Percentiles rank a stretch among this genome's conserved stretches.
Evolutionary conservation across 2,329 filamentous ascomycete genomes (phyloP).

Genomic region (Coleophoma cylindrospora): DNA sequence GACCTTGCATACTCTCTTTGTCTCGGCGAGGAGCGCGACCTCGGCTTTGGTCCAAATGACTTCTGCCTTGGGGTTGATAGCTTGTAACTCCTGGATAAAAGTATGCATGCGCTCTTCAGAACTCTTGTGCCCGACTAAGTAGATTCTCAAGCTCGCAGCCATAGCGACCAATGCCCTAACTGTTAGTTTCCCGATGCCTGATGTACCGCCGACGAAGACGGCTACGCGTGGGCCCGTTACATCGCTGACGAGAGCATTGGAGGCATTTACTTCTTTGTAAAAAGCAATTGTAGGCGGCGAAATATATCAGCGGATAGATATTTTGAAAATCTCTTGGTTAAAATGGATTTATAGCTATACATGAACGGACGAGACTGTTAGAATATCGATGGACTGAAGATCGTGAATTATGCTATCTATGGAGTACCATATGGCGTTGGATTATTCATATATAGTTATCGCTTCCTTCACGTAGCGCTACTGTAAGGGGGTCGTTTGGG

Average conservation of each 20-base stretch:
- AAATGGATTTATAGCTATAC: too few species aligned
- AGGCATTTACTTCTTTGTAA: neutral
- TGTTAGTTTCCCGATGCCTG: conserved; percentile 43
- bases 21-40: conserved; percentile 39
- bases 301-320: too few species aligned
- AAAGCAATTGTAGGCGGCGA: neutral
- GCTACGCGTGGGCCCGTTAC: conserved; percentile 18
- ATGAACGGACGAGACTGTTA: too few species aligned
- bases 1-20: conserved; percentile 37
- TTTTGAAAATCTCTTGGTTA: too few species aligned
- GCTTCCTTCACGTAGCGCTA: too few species aligned
- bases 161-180: conserved; percentile 36
- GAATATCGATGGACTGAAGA: too few species aligned
- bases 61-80: conserved; percentile 28
- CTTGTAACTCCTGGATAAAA: conserved; percentile 30
- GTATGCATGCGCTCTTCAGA: conserved; percentile 23
- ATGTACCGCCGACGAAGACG: conserved; percentile 46
- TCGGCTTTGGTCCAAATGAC: conserved; percentile 28
- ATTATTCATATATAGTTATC: too few species aligned
- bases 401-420: too few species aligned
- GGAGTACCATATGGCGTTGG: too few species aligned
- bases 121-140: conserved; percentile 40
- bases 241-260: conserved; percentile 7
- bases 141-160: conserved; percentile 35
- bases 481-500: too few species aligned